phyloP scores from a whole-genome alignment of 2,329 filamentous ascomycete genomes.

The Colletotrichum euphorbiae region DNA sequence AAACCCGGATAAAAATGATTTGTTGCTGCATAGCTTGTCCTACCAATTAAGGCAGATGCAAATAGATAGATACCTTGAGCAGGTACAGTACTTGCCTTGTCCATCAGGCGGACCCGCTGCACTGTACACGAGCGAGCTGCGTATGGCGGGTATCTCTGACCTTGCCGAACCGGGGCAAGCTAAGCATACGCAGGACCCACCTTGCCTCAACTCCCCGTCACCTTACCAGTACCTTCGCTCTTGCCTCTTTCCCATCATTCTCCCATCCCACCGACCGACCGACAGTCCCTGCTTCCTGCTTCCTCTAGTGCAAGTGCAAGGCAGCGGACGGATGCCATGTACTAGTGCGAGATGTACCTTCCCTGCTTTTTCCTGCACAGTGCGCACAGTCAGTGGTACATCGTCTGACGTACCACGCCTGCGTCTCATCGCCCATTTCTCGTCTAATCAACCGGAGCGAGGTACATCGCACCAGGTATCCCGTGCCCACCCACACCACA shows the following conservation, averaged over 20 bases:
- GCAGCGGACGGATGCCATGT: constrained; percentile 6
- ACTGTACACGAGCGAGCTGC: constrained; percentile 19
- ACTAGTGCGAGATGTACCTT: constrained; percentile 14
- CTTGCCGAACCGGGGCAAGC: constrained; percentile 8
- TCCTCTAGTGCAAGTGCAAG: neutral
- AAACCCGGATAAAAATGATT: too few relatives aligned
- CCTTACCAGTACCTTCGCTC: neutral
- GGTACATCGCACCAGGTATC: constrained; percentile 34
- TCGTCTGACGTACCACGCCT: constrained; percentile 9
- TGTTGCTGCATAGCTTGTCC: neutral
- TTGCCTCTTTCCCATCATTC: constrained; percentile 28
- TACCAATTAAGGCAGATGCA: neutral
- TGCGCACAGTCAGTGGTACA: neutral
- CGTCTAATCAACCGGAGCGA: neutral
- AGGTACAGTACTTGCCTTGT: constrained; percentile 6
- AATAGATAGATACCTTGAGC: neutral
- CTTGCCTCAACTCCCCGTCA: constrained; percentile 16
- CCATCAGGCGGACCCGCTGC: neutral
- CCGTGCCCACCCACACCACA: constrained; percentile 27
- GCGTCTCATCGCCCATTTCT: constrained; percentile 1
- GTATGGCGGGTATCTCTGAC: constrained; percentile 21
- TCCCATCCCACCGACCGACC: constrained; percentile 17
- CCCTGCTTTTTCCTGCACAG: constrained; percentile 14
- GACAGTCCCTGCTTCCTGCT: constrained; percentile 20
- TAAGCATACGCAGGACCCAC: constrained; percentile 9